Percentiles rank a stretch among this genome's conserved stretches.
These are phyloP conservation scores for Bruguiera hainesii DNA, from an alignment of 441 rosid genomes.

Conservation along the genomic window DNA sequence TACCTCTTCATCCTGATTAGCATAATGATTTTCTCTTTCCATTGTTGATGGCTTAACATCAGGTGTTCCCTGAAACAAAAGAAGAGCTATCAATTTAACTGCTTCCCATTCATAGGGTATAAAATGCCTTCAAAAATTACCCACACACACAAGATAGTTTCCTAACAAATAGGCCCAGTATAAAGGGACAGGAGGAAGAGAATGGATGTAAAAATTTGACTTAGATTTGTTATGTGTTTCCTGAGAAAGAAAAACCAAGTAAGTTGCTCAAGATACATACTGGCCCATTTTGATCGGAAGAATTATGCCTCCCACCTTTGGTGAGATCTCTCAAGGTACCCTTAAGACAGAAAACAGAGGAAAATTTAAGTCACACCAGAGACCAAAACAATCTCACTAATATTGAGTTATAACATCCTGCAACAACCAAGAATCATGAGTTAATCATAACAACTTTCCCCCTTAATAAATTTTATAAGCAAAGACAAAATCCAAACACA, in stretches of 20 bases:
- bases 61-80: constrained; percentile 28
- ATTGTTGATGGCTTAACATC: constrained; percentile 39
- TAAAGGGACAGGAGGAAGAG: constrained; percentile 5
- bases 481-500: background rate
- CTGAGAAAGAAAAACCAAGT: background rate
- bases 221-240: background rate
- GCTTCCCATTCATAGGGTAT: constrained; percentile 4
- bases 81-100: constrained; percentile 2
- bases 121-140: background rate
- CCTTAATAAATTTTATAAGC: background rate
- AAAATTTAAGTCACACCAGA: constrained; percentile 15
- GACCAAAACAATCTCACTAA: background rate
- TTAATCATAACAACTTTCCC: background rate
- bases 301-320: constrained; percentile 36
- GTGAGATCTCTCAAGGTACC: constrained; percentile 56
- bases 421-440: background rate
- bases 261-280: constrained; percentile 26
- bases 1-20: constrained; percentile 42
- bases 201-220: background rate
- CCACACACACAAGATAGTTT: background rate
- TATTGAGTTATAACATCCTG: background rate
- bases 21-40: constrained; percentile 33
- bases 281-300: constrained; percentile 34
- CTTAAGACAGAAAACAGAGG: constrained; percentile 25
- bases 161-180: background rate